Percentiles rank a stretch among this genome's conserved stretches.
Evolutionary conservation across 352 stramenopile species (phyloP).

Genomic region (Phytophthora palmivora): DNA sequence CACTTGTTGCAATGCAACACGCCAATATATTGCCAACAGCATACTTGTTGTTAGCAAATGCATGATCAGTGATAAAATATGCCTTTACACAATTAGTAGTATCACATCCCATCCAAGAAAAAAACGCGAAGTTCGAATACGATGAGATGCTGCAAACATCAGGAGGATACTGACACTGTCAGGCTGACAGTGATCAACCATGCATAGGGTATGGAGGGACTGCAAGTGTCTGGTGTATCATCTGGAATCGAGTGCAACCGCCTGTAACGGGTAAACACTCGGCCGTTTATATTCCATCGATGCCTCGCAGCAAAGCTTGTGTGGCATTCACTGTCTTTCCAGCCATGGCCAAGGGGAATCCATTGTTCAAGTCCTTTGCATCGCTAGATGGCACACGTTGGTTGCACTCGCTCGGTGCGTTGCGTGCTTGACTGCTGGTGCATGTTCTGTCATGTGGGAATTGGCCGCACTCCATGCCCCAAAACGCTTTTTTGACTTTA

Average conservation of each 20-base stretch:
- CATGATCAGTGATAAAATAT: no score
- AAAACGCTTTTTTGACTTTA: slow-evolving; percentile 22
- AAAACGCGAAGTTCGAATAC: no score
- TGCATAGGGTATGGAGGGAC: no score
- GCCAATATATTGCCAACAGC: no score
- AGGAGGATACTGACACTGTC: no score
- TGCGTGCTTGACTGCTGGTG: slow-evolving; percentile 24
- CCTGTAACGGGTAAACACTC: slow-evolving; percentile 12
- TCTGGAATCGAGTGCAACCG: not conserved
- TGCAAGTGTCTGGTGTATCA: no score
- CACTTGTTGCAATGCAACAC: no score
- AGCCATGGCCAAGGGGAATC: slow-evolving; percentile 13
- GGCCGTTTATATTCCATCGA: slow-evolving; percentile 30
- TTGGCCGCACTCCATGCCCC: slow-evolving; percentile 26
- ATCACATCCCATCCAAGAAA: no score
- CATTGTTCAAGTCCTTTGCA: slow-evolving; percentile 11
- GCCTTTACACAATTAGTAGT: no score
- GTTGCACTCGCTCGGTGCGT: slow-evolving; percentile 30
- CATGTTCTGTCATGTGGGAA: slow-evolving; percentile 34
- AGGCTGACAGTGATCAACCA: no score
- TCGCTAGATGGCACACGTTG: slow-evolving; percentile 22
- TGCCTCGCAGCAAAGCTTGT: slow-evolving; percentile 8
- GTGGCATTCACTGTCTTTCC: not conserved
- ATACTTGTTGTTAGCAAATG: no score
- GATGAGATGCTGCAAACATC: no score